Percentiles rank a stretch among this genome's conserved stretches.
Evolutionary conservation across 78 protist species (phyloP).

Genomic region (Paulinella micropora): DNA sequence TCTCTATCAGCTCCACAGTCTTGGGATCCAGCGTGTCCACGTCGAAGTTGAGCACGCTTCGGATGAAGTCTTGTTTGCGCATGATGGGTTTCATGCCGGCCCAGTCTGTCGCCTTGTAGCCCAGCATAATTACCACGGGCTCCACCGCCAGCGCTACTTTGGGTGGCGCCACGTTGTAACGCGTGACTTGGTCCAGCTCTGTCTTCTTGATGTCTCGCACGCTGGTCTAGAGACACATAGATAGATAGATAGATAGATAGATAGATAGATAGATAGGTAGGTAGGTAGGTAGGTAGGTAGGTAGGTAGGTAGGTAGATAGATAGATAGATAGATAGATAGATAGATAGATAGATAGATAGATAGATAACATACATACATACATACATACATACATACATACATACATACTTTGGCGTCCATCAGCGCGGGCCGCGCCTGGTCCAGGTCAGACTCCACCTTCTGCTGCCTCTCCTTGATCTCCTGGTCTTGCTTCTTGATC

Average conservation of each 20-base stretch:
- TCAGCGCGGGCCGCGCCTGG: background rate
- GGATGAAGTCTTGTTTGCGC: conserved; percentile 54
- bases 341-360: background rate
- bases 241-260: background rate
- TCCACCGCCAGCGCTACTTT: conserved; percentile 56
- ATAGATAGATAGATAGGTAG: background rate
- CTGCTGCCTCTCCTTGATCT: background rate
- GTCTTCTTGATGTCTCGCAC: conserved; percentile 32
- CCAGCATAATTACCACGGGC: conserved; percentile 35
- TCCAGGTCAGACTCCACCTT: background rate
- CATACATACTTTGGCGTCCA: background rate
- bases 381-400: background rate
- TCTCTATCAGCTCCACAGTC: conserved; percentile 16
- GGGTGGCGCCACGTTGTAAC: conserved; percentile 42
- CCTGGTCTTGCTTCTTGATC: background rate
- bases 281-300: background rate
- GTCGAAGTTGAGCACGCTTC: conserved; percentile 56
- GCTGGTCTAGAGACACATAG: background rate
- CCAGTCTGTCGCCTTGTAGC: conserved; percentile 58
- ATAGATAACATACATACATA: background rate
- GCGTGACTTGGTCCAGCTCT: conserved; percentile 46
- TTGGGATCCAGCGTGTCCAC: conserved; percentile 30
- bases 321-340: background rate
- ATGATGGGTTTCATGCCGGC: conserved; percentile 44
- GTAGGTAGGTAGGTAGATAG: background rate